These are phyloP conservation scores for Colletotrichum lentis DNA, from an alignment of 2,329 filamentous ascomycete genomes.

Conservation along the genomic window DNA sequence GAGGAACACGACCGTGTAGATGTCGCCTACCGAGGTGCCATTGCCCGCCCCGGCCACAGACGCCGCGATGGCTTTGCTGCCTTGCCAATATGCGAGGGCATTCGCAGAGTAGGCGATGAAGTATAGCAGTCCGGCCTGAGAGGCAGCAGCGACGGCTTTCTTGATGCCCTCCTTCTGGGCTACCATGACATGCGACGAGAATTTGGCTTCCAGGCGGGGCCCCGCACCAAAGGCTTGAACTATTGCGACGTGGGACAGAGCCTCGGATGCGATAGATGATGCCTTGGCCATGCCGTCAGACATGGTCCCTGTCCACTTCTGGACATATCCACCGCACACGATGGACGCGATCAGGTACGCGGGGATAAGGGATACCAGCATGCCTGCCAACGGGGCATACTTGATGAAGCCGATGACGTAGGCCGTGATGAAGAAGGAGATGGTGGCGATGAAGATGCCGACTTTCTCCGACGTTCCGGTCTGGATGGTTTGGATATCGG, in stretches of 20 bases:
- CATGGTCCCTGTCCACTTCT: conserved; percentile 55
- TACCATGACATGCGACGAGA: conserved; percentile 59
- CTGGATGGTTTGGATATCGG: conserved; percentile 67
- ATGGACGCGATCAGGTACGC: conserved; percentile 64
- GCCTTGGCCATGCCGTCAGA: conserved; percentile 58
- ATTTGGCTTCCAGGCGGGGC: conserved; percentile 61
- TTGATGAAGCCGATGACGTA: conserved; percentile 70
- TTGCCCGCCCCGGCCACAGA: conserved; percentile 47
- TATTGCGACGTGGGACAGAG: conserved; percentile 60
- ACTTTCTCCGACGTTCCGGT: conserved; percentile 71
- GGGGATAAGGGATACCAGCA: conserved; percentile 64
- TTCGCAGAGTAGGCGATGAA: conserved; percentile 75
- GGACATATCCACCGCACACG: conserved; percentile 59
- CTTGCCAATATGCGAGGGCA: conserved; percentile 73
- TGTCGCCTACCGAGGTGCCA: conserved; percentile 53
- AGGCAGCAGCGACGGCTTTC: conserved; percentile 64
- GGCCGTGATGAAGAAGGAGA: conserved; percentile 68
- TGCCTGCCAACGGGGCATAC: conserved; percentile 63
- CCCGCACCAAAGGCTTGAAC: conserved; percentile 66
- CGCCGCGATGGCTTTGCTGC: conserved; percentile 60
- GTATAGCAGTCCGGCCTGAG: conserved; percentile 69
- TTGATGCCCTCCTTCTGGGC: conserved; percentile 63
- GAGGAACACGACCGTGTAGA: conserved; percentile 71
- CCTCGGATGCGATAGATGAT: conserved; percentile 64
- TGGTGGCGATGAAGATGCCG: conserved; percentile 63